Base-by-base conservation (phyloP, 139 green algal species). In the Coelastrella sp. region DNA sequence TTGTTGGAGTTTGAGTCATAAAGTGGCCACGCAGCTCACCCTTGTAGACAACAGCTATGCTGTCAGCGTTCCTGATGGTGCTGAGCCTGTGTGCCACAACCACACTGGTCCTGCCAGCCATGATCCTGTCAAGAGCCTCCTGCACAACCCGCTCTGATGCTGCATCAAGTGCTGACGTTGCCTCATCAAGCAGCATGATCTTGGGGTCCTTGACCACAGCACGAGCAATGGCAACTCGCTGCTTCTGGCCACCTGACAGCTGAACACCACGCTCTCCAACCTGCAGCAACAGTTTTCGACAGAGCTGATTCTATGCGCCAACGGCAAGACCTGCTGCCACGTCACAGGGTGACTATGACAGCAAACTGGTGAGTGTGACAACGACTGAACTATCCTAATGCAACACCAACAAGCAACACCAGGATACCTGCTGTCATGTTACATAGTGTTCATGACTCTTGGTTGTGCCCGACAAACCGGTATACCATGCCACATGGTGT, bases 81-180 rank as follows among this genome's bases (percentile, higher is more conserved):
- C 90, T 95, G 78, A 99, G 92, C 25, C 96, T 93, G 92, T 99
- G 97, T 6, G 97, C 97, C 59, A 99, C 96, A 68, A 99, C 94
- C 11, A 99, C 81, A 6, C 93, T 98, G n/a, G 97, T 99, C 78
- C 97, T 93, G 25, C 93, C 94, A 24, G 76, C 78, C 93, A 96
- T 96, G 58, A 96, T 90, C 25, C 85, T 61, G 70, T 97, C 95
- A 49, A 97, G 93, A 7, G 95, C 94, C 10, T 91, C 87, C 89
- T 94, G 93, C 78, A 97, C 94, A 63, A 90, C 73, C 24, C 85
- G 68, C 89, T 98, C 97, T 60, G 90, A 95, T 27, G 93, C 89
- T 6, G 95, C 94, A 87, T 99, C 97, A 66, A 99, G 90, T 4
- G 96, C 96, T 74, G 72, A 82, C 7, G 89, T 89, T 4, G 82